Percentiles rank a stretch among this genome's conserved stretches.
Evolutionary conservation across 2,329 filamentous ascomycete species (phyloP).

Genomic region (Trichoderma endophyticum): DNA sequence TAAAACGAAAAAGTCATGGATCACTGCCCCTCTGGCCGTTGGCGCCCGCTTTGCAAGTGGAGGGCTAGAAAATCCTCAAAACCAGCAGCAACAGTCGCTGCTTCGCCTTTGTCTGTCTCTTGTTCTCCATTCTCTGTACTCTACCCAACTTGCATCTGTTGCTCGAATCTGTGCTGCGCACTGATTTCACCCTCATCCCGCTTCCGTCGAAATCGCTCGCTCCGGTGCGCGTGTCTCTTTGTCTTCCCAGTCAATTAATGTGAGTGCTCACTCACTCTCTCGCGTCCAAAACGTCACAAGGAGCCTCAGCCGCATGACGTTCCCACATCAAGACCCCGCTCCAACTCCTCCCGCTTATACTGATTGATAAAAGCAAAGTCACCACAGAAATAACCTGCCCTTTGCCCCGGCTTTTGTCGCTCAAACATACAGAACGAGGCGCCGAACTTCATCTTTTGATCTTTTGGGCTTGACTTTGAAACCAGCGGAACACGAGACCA

Average conservation of each 20-base stretch:
- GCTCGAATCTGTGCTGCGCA: background rate
- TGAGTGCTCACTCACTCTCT: background rate
- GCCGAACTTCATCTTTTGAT: background rate
- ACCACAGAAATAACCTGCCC: background rate
- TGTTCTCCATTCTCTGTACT: background rate
- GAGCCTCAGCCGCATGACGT: conserved; percentile 19
- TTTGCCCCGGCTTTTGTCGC: background rate
- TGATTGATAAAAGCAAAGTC: conserved; percentile 9
- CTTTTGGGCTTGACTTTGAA: background rate
- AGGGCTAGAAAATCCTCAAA: conserved; percentile 12
- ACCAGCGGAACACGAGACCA: background rate
- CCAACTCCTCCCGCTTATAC: conserved; percentile 17
- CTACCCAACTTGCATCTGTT: background rate
- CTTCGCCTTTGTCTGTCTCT: background rate
- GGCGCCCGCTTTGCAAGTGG: conserved; percentile 11
- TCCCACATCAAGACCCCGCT: conserved; percentile 15
- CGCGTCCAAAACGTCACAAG: conserved; percentile 10
- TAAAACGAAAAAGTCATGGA: background rate
- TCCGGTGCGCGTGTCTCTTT: background rate
- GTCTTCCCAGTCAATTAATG: background rate
- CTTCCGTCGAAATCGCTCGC: background rate
- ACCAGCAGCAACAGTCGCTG: conserved; percentile 12
- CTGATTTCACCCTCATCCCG: background rate
- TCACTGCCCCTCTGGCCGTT: conserved; percentile 16
- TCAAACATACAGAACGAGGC: background rate